phyloP scores from a whole-genome alignment of 2,329 filamentous ascomycete species.

The Coniochaeta pulveracea region DNA sequence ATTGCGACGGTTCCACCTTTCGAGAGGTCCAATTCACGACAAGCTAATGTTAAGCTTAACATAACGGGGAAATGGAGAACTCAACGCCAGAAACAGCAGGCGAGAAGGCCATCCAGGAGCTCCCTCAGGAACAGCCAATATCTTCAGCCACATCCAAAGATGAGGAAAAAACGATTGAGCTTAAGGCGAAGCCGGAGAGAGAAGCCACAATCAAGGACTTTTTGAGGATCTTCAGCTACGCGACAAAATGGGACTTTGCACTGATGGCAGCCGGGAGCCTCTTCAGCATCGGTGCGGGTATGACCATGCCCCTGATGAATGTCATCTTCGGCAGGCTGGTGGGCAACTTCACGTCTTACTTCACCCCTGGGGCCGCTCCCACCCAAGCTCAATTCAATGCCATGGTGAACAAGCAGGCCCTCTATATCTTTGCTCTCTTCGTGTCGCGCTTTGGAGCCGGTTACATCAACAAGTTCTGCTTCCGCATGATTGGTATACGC shows the following conservation, averaged over 20 bases:
- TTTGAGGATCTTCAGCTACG: slow-evolving; percentile 41
- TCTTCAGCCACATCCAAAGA: slow-evolving; percentile 5
- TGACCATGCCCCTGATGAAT: slow-evolving; percentile 48
- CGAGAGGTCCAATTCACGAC: too few relatives aligned
- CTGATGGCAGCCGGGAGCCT: slow-evolving; percentile 33
- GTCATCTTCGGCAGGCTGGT: slow-evolving; percentile 44
- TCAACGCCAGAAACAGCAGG: neutral
- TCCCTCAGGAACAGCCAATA: neutral
- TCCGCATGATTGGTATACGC: slow-evolving; percentile 50
- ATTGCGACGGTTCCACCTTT: too few relatives aligned
- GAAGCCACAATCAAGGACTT: slow-evolving; percentile 35
- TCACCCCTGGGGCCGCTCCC: slow-evolving; percentile 15
- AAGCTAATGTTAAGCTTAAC: too few relatives aligned
- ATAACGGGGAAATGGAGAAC: too few relatives aligned
- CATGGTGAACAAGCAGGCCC: slow-evolving; percentile 31
- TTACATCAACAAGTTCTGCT: slow-evolving; percentile 44
- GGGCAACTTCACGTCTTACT: slow-evolving; percentile 33
- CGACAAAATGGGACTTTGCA: slow-evolving; percentile 37
- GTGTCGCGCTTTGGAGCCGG: slow-evolving; percentile 51
- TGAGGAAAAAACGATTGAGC: slow-evolving; percentile 19
- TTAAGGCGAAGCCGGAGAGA: slow-evolving; percentile 28
- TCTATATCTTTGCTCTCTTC: slow-evolving; percentile 64
- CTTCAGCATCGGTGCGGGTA: slow-evolving; percentile 39
- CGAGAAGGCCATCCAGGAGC: neutral
- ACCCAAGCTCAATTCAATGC: slow-evolving; percentile 26